These are phyloP conservation scores for Neofusicoccum umdonicola DNA, from an alignment of 2,329 filamentous ascomycete species.

Conservation along the genomic window DNA sequence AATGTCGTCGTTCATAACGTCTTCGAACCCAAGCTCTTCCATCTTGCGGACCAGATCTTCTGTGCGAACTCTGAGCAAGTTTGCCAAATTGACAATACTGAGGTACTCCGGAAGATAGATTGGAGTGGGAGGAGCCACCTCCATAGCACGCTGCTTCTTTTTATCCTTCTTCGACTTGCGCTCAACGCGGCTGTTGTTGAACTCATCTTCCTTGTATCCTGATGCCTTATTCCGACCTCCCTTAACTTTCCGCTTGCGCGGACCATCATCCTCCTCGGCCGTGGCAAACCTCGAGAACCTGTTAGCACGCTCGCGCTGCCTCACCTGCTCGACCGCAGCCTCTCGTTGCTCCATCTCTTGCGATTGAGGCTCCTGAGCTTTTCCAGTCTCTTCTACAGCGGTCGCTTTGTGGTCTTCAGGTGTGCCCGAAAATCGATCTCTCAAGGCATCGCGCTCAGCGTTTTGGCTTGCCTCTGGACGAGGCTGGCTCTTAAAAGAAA, in stretches of 20 bases:
- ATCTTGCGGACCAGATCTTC: slow-evolving; percentile 73
- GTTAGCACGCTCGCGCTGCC: not conserved
- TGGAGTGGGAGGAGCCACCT: slow-evolving; percentile 30
- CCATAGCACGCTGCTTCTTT: slow-evolving; percentile 14
- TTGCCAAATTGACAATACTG: slow-evolving; percentile 77
- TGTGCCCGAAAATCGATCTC: not conserved
- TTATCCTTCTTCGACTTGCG: slow-evolving; percentile 28
- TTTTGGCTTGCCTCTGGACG: not conserved
- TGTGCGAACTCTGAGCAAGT: slow-evolving; percentile 67
- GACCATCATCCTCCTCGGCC: slow-evolving; percentile 25
- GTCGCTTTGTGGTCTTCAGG: not conserved
- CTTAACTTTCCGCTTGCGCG: slow-evolving; percentile 19
- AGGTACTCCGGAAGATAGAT: slow-evolving; percentile 85
- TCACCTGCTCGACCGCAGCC: not conserved
- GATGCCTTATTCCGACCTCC: slow-evolving; percentile 15
- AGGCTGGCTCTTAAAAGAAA: not conserved
- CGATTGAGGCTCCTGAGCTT: not conserved
- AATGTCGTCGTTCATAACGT: slow-evolving; percentile 76
- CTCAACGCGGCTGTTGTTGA: slow-evolving; percentile 20
- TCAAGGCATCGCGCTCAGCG: not conserved
- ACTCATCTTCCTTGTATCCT: slow-evolving; percentile 21
- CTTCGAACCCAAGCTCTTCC: slow-evolving; percentile 84
- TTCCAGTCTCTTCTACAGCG: not conserved
- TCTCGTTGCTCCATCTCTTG: not conserved
- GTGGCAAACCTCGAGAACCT: slow-evolving; percentile 21